Evolutionary conservation across 2,329 filamentous ascomycete species (phyloP), one percentile per base, ranked within the genome.

Genomic region (Fusarium protoensiforme): DNA sequence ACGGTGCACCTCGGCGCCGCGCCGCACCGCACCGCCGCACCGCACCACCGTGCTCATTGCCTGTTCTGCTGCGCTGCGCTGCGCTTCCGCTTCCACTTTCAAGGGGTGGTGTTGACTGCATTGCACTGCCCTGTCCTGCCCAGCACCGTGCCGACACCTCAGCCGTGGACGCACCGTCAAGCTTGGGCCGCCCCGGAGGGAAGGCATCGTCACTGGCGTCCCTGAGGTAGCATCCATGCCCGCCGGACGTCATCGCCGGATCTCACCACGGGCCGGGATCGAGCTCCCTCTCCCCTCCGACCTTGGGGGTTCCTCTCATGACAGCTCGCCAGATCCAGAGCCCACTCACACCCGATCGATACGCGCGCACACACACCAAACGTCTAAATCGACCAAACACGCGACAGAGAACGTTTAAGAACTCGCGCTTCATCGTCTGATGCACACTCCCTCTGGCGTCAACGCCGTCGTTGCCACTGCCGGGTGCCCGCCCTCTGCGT

Each of bases 271-370:
- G 71, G 68, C 71, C 64, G 53, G 67, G 64, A 67, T 73, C 71
- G 64, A 73, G 53, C 71, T 72, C 38, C 48, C 60, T 74, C 68
- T 48, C 43, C 46, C 58, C 60, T 74, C 68, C 57, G 56, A 56
- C 61, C 59, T 60, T 51, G 46, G 46, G 61, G 72, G 72, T 72
- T 74, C 72, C 68, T 59, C 58, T 72, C 58, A 72, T 74, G 72
- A 74, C 72, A 74, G 72, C 62, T 69, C 71, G 67, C 68, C 59
- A 74, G 72, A 74, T 74, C 72, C 59, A 69, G 68, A 69, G 65
- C 38, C 71, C 68, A 74, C 72, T 46, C 71, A 74, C 72, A 72
- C 68, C 62, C 61, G 68, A 74, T 74, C 72, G 68, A 74, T 74
- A 66, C 65, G 64, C 65, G 59, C 56, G 51, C 64, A n/a, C 65